phyloP scores from a whole-genome alignment of 768 basidiomycete species.

The Cyclocybe aegerita region DNA sequence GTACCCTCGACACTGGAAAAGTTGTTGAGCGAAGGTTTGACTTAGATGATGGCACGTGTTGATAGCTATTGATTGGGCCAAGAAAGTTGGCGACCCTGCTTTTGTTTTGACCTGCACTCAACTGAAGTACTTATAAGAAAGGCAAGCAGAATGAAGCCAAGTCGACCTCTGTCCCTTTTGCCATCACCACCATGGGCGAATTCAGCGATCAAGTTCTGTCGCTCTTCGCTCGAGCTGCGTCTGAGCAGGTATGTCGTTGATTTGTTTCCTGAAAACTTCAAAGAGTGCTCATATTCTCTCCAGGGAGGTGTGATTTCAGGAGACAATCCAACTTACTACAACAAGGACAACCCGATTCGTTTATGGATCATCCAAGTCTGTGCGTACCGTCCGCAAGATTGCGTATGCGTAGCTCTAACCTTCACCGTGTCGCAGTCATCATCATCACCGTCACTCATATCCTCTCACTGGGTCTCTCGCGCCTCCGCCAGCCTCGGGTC shows the following conservation, averaged over 20 bases:
- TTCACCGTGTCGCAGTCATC: constrained; percentile 47
- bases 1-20: too few relatives aligned
- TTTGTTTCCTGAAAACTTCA: background rate
- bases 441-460: constrained; percentile 81
- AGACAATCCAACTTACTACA: constrained; percentile 66
- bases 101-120: too few relatives aligned
- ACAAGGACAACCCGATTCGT: constrained; percentile 63
- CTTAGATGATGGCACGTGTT: too few relatives aligned
- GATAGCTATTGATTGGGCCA: too few relatives aligned
- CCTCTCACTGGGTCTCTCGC: constrained; percentile 61
- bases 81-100: too few relatives aligned
- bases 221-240: constrained; percentile 44
- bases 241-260: constrained; percentile 41
- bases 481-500: constrained; percentile 86
- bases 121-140: too few relatives aligned
- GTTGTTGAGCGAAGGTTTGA: too few relatives aligned
- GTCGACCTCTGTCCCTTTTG: background rate
- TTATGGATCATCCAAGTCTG: constrained; percentile 80
- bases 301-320: constrained; percentile 81
- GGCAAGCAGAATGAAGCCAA: too few relatives aligned
- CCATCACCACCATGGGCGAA: constrained; percentile 43
- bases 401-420: background rate
- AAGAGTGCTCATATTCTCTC: background rate
- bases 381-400: constrained; percentile 28
- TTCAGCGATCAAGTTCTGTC: constrained; percentile 35